Base-by-base conservation (phyloP, 129 eudicot genomes). In the Lactuca saligna region DNA sequence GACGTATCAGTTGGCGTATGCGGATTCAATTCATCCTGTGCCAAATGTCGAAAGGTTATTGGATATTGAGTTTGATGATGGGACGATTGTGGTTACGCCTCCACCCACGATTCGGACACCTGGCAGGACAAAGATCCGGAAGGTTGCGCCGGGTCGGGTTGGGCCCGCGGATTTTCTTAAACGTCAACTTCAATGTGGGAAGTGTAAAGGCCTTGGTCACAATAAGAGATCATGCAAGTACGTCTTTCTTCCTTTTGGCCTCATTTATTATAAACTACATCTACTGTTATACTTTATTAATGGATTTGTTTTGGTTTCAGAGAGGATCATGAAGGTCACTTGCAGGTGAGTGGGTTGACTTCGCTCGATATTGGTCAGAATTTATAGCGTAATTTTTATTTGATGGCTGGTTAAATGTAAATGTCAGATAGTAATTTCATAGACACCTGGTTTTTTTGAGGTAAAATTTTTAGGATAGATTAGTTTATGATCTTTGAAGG, bases 91-190 rank as follows among this genome's bases (percentile, higher is more conserved):
- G 57, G 78, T 78, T 38, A 78, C 82, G 39, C 74, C 82, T 32
- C 82, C 82, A 8, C 61, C 73, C 0, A 41, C 78, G 3, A 29
- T 51, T 46, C 61, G 73, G 5, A 35, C 82, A 57, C 78, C 82
- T 8, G 78, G 69, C 49, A 58, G 78, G 50, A 50, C 68, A 0
- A 78, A 70, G 68, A 78, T 57, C 13, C 56, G 73, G 69, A 71
- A 78, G 25, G 77, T 71, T 14, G 57, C 55, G 29, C 57, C 55
- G 2, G 78, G 82, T 46, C 57, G 34, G 63, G 62, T 70, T 8
- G 78, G 80, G 16, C 78, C 82, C n/a, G 73, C 75, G 1, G 88
- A 80, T 37, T 73, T 80, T 71, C 75, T 80, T 20, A 78, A 78
- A 73, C 82, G 82, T 12, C 78, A 71, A 35, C 73, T 78, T 2